phyloP scores from a whole-genome alignment of 2,329 filamentous ascomycete genomes.

The Corniculantispora saksenae region DNA sequence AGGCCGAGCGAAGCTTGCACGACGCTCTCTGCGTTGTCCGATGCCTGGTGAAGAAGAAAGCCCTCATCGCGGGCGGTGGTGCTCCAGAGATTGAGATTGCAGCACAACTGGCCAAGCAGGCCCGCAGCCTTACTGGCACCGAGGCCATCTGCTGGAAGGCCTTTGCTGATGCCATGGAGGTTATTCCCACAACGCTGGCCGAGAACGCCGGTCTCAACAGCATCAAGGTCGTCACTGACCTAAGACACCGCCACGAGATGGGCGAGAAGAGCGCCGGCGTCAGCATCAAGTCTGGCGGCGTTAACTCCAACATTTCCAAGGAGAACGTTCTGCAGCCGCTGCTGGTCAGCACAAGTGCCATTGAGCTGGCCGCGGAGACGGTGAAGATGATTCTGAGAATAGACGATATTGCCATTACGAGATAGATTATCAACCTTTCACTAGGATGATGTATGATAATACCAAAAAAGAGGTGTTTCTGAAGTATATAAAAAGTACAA shows the following conservation, averaged over 20 bases:
- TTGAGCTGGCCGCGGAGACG: conserved; percentile 95
- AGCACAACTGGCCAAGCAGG: conserved; percentile 77
- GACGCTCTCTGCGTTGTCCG: conserved; percentile 97
- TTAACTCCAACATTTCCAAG: conserved; percentile 94
- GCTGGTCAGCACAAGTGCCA: conserved; percentile 93
- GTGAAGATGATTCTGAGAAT: conserved; percentile 88
- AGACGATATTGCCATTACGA: conserved; percentile 65
- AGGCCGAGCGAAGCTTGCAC: conserved; percentile 94
- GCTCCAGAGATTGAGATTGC: conserved; percentile 97
- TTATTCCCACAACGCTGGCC: conserved; percentile 92
- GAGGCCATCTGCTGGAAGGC: conserved; percentile 99
- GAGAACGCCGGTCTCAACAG: conserved; percentile 98
- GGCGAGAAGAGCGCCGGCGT: conserved; percentile 96
- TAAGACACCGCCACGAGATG: conserved; percentile 90
- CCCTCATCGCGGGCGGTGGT: conserved; percentile 95
- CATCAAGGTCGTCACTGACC: conserved; percentile 97
- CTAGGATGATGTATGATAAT: conserved; percentile 40
- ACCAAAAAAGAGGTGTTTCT: conserved; percentile 26
- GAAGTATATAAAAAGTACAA: conserved; percentile 19
- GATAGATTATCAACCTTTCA: conserved; percentile 44
- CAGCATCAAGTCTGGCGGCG: conserved; percentile 95
- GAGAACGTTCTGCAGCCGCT: conserved; percentile 96
- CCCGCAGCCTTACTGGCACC: conserved; percentile 82
- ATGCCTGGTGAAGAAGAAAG: conserved; percentile 98
- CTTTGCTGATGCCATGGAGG: conserved; percentile 95